Evolutionary conservation across 805 yeast species (phyloP).

Genomic region (Kodamaea leandrae): DNA sequence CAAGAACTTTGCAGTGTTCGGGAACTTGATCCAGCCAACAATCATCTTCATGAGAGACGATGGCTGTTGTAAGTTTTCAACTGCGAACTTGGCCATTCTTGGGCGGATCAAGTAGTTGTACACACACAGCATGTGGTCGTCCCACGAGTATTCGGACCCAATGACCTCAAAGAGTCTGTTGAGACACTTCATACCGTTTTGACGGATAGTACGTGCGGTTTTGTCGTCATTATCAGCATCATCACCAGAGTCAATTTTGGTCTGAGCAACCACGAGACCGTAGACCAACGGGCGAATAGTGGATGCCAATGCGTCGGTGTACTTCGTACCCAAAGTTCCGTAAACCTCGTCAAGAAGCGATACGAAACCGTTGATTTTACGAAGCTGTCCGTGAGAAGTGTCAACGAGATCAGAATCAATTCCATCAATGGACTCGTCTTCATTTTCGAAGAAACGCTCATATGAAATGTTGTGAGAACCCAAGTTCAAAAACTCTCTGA

Average conservation of each 20-base stretch:
- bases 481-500: constrained; percentile 58
- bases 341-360: constrained; percentile 57
- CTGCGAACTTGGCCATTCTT: constrained; percentile 63
- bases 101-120: constrained; percentile 57
- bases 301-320: constrained; percentile 45
- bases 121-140: constrained; percentile 44
- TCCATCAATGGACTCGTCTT: constrained; percentile 13
- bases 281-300: constrained; percentile 58
- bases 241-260: constrained; percentile 11
- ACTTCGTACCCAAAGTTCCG: constrained; percentile 57
- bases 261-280: constrained; percentile 53
- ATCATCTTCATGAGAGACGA: constrained; percentile 73
- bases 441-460: constrained; percentile 29
- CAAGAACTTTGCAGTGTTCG: constrained; percentile 49
- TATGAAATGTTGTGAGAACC: constrained; percentile 56
- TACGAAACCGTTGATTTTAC: constrained; percentile 62
- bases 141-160: constrained; percentile 58
- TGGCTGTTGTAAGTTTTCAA: constrained; percentile 78
- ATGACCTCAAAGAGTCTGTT: constrained; percentile 52
- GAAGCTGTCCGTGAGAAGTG: constrained; percentile 25
- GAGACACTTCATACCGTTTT: constrained; percentile 63
- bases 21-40: constrained; percentile 47
- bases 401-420: constrained; percentile 15
- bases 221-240: constrained; percentile 28
- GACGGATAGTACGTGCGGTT: constrained; percentile 59